Conservation (phyloP, 345 rosid species). For the Orychophragmus violaceus region DNA sequence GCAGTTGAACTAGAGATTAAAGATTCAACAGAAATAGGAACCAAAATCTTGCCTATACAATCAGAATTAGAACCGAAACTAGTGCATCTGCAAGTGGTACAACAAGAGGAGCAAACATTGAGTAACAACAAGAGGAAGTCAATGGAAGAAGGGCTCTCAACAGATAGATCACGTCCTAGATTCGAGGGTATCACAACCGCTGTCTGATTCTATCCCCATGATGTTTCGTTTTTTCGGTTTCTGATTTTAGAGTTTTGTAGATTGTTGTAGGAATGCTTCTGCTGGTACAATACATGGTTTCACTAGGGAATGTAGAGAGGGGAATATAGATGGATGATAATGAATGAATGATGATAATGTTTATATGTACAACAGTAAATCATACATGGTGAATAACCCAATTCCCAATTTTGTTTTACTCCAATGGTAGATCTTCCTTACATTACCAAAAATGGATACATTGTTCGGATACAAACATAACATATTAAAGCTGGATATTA, state of each 20-base stretch:
- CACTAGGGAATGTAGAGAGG: neutral
- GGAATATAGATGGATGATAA: neutral
- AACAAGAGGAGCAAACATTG: constrained; percentile 14
- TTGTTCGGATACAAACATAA: no score
- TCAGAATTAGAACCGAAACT: neutral
- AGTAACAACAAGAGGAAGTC: constrained; percentile 43
- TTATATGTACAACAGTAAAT: constrained; percentile 25
- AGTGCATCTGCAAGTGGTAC: neutral
- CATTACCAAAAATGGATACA: no score
- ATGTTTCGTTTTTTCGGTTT: neutral
- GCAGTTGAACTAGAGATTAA: constrained; percentile 15
- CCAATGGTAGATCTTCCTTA: no score
- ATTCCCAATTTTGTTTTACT: constrained; percentile 9
- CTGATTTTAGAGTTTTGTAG: constrained; percentile 15
- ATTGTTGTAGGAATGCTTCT: constrained; percentile 21
- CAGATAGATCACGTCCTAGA: constrained; percentile 24
- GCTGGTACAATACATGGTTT: constrained; percentile 3
- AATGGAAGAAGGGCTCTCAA: constrained; percentile 31
- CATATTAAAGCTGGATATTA: no score
- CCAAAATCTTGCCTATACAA: constrained; percentile 16
- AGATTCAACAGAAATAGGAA: neutral
- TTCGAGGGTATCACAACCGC: constrained; percentile 27
- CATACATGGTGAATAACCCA: constrained; percentile 22
- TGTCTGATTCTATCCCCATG: constrained; percentile 9
- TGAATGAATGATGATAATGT: constrained; percentile 7